phyloP scores from a whole-genome alignment of 805 yeast genomes.

The Ogataea haglerorum region DNA sequence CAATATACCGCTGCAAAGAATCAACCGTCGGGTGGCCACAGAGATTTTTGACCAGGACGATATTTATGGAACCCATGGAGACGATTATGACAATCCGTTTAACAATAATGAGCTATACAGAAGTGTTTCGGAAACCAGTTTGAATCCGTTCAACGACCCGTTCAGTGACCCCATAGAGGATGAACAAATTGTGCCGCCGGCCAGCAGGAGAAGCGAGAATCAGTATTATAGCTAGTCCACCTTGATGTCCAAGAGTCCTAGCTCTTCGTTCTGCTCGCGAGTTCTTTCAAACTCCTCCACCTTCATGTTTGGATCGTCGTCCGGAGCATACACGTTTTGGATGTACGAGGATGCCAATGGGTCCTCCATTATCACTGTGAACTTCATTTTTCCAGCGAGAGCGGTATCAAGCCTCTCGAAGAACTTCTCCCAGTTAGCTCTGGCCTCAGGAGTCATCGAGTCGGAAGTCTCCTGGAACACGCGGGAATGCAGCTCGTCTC shows the following conservation, averaged over 20 bases:
- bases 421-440: slow-evolving; percentile 78
- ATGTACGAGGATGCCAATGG: slow-evolving; percentile 94
- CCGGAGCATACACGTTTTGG: slow-evolving; percentile 99
- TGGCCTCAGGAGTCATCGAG: slow-evolving; percentile 79
- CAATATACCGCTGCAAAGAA: background rate
- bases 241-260: slow-evolving; percentile 66
- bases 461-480: slow-evolving; percentile 86
- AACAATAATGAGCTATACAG: slow-evolving; percentile 21
- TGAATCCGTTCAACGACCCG: slow-evolving; percentile 27
- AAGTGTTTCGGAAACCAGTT: slow-evolving; percentile 26
- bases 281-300: slow-evolving; percentile 91
- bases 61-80: slow-evolving; percentile 10
- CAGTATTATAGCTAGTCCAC: slow-evolving; percentile 10
- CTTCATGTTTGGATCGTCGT: slow-evolving; percentile 92
- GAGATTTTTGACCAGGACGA: slow-evolving; percentile 5
- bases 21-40: slow-evolving; percentile 1
- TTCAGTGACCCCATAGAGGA: slow-evolving; percentile 6
- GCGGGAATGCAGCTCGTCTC: slow-evolving; percentile 81
- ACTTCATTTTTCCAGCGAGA: slow-evolving; percentile 71
- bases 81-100: slow-evolving; percentile 20
- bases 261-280: slow-evolving; percentile 81
- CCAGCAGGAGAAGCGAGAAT: background rate
- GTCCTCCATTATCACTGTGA: slow-evolving; percentile 87
- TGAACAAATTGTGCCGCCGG: slow-evolving; percentile 1
- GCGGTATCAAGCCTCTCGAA: slow-evolving; percentile 74